Percentiles rank a stretch among this genome's conserved stretches.
Evolutionary conservation across 371 early-diverging fungal species (phyloP).

Genomic region (Rhizopus stolonifer): DNA sequence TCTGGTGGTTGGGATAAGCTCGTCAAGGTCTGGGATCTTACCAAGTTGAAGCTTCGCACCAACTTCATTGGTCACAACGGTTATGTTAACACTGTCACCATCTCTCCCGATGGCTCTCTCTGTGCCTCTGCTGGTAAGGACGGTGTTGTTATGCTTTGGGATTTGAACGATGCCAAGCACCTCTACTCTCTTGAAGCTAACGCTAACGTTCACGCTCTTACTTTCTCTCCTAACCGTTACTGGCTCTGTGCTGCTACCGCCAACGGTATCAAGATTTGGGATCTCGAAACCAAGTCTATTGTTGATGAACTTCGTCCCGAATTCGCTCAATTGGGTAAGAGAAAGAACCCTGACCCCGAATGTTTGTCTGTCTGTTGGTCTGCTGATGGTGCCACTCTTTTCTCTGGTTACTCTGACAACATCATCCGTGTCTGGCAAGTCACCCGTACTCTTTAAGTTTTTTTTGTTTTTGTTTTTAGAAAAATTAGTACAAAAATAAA

Average conservation of each 20-base stretch:
- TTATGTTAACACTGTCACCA: conserved; percentile 96
- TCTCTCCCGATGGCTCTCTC: conserved; percentile 99
- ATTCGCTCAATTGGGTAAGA: conserved; percentile 73
- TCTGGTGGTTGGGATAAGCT: conserved; percentile 99
- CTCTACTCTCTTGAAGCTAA: conserved; percentile 97
- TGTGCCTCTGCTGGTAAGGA: conserved; percentile 99
- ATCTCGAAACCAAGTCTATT: conserved; percentile 95
- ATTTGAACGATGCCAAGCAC: conserved; percentile 99
- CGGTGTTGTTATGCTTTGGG: conserved; percentile 99
- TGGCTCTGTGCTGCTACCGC: conserved; percentile 99
- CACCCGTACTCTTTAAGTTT: conserved; percentile 59
- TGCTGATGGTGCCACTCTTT: conserved; percentile 96
- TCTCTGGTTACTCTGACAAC: conserved; percentile 98
- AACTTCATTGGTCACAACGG: conserved; percentile 99
- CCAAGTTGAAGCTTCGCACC: conserved; percentile 97
- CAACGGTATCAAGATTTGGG: conserved; percentile 98
- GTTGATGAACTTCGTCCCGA: conserved; percentile 96
- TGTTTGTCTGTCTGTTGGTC: conserved; percentile 97
- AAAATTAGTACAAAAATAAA: too few relatives aligned
- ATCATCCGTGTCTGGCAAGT: conserved; percentile 94
- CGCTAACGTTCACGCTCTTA: conserved; percentile 93
- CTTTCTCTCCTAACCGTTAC: conserved; percentile 99
- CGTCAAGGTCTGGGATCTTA: conserved; percentile 99
- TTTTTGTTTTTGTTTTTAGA: too few relatives aligned
- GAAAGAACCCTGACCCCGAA: conserved; percentile 72